Evolutionary conservation across 768 basidiomycete species (phyloP).

Genomic region (Myochromella boudieri): DNA sequence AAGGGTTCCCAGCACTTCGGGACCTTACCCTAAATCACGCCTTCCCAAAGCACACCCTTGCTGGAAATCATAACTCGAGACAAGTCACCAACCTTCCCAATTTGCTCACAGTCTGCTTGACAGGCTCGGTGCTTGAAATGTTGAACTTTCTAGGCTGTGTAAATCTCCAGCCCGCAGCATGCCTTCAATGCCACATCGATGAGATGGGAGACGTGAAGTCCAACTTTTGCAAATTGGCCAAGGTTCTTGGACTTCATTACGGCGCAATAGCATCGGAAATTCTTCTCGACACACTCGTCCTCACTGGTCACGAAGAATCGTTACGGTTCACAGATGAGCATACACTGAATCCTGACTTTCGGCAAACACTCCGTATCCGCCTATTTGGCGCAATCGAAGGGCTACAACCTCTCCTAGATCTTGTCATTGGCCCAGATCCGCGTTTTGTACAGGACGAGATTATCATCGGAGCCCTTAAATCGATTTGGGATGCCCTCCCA

Average conservation of each 20-base stretch:
- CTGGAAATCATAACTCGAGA: conserved; percentile 15
- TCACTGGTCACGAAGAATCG: conserved; percentile 28
- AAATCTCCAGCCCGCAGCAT: conserved; percentile 24
- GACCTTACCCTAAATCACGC: conserved; percentile 33
- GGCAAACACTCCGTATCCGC: conserved; percentile 32
- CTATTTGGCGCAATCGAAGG: conserved; percentile 26
- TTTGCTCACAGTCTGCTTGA: conserved; percentile 27
- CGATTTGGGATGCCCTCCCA: conserved; percentile 33
- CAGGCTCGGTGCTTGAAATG: conserved; percentile 31
- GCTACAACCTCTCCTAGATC: conserved; percentile 28
- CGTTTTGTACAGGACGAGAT: conserved; percentile 27
- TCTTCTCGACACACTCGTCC: conserved; percentile 28
- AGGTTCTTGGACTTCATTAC: conserved; percentile 25
- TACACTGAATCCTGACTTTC: conserved; percentile 27
- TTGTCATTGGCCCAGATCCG: conserved; percentile 28
- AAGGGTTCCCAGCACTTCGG: conserved; percentile 30
- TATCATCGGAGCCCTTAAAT: conserved; percentile 27
- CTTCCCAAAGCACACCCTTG: conserved; percentile 28
- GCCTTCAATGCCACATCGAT: conserved; percentile 25
- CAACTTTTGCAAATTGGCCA: conserved; percentile 26
- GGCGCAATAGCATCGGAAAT: conserved; percentile 17
- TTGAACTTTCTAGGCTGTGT: conserved; percentile 29
- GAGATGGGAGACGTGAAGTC: conserved; percentile 27
- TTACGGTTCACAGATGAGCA: conserved; percentile 22
- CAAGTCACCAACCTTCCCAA: conserved; percentile 25